A percentile compares a stretch with the other conserved stretches of the same genome.
Conservation (phyloP, 2,329 filamentous ascomycete species). For the Cucurbitaria berberidis region DNA sequence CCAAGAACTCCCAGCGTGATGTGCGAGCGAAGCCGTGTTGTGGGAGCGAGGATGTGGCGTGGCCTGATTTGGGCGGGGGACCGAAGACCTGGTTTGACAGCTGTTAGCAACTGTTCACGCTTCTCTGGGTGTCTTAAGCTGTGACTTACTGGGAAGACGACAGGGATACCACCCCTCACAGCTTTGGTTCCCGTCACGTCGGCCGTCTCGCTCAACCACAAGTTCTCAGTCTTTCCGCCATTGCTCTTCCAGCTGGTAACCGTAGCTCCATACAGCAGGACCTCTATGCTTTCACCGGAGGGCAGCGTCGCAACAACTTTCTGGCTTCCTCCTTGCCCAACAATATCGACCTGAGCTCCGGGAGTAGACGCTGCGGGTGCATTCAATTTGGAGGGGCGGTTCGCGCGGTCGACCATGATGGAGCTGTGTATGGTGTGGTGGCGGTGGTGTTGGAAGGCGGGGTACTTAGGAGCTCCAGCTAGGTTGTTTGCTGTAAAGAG, state of each 20-base stretch:
- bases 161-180: slow-evolving; percentile 87
- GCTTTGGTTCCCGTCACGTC: slow-evolving; percentile 86
- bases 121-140: neutral
- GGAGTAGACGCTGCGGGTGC: slow-evolving; percentile 66
- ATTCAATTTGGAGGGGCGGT: slow-evolving; percentile 76
- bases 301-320: slow-evolving; percentile 81
- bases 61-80: slow-evolving; percentile 71
- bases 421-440: slow-evolving; percentile 6
- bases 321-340: slow-evolving; percentile 72
- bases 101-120: slow-evolving; percentile 11
- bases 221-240: slow-evolving; percentile 73
- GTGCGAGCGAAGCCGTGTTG: slow-evolving; percentile 96
- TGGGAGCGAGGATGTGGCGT: slow-evolving; percentile 77
- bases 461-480: neutral
- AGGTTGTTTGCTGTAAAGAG: neutral
- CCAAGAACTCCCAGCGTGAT: slow-evolving; percentile 90
- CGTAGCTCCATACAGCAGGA: slow-evolving; percentile 91
- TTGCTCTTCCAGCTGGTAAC: slow-evolving; percentile 92
- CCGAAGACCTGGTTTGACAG: slow-evolving; percentile 74
- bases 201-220: slow-evolving; percentile 83
- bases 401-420: slow-evolving; percentile 79
- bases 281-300: slow-evolving; percentile 82
- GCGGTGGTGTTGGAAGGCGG: slow-evolving; percentile 8
- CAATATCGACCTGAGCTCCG: slow-evolving; percentile 75
- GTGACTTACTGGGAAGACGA: slow-evolving; percentile 83